A percentile compares a stretch with the other conserved stretches of the same genome.
phyloP scores from a whole-genome alignment of 352 stramenopile species.

The Elongisporangium anandrum region DNA sequence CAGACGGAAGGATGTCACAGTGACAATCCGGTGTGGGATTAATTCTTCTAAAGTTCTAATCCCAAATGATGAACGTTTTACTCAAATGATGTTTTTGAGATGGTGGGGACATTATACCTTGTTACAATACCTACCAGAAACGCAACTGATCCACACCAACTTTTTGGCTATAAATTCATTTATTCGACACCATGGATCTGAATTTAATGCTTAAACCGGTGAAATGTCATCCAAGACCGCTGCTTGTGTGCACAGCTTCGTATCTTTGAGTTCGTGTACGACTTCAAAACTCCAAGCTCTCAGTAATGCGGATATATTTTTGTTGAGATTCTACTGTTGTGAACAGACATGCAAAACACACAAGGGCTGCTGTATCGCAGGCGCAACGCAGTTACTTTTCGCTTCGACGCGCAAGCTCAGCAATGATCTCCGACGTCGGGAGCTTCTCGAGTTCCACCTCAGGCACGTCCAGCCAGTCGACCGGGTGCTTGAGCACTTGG shows the following conservation, averaged over 20 bases:
- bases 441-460: constrained; percentile 65
- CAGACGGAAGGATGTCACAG: background rate
- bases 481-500: constrained; percentile 90
- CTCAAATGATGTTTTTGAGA: constrained; percentile 26
- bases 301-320: background rate
- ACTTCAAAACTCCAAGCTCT: too few species aligned
- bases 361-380: too few species aligned
- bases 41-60: constrained; percentile 45
- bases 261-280: too few species aligned
- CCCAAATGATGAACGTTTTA: constrained; percentile 42
- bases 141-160: constrained; percentile 24
- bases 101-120: constrained; percentile 38
- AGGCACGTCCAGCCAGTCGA: constrained; percentile 91
- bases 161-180: background rate
- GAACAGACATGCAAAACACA: background rate
- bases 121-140: constrained; percentile 37
- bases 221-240: too few species aligned
- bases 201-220: too few species aligned
- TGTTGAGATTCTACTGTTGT: constrained; percentile 8
- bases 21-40: constrained; percentile 25
- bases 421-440: constrained; percentile 66
- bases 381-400: constrained; percentile 16
- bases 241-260: too few species aligned
- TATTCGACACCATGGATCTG: too few species aligned
- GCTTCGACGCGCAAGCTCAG: constrained; percentile 75